Evolutionary conservation across 2,329 filamentous ascomycete genomes (phyloP).

Genomic region (Didymella pinodella): DNA sequence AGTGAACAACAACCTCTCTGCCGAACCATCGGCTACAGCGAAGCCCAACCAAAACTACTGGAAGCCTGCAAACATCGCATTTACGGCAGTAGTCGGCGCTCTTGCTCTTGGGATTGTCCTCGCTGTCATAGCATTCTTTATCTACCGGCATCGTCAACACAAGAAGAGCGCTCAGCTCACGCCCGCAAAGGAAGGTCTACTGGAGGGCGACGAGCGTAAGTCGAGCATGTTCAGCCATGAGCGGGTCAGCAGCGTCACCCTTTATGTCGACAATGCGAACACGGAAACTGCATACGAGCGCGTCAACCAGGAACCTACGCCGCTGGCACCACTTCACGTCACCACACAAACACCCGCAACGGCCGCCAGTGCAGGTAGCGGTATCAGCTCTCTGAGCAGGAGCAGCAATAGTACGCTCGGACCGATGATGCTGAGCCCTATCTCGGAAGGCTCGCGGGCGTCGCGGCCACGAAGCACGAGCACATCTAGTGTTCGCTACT

Average conservation of each 20-base stretch:
- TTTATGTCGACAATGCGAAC: conserved; percentile 40
- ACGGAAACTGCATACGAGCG: conserved; percentile 28
- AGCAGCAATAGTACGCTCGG: conserved; percentile 30
- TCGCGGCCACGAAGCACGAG: conserved; percentile 41
- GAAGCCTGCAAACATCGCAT: conserved; percentile 40
- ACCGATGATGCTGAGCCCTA: conserved; percentile 36
- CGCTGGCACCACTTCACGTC: conserved; percentile 40
- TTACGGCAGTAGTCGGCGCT: conserved; percentile 36
- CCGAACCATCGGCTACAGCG: conserved; percentile 18
- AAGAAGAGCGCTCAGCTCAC: conserved; percentile 34
- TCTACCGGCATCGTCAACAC: conserved; percentile 34
- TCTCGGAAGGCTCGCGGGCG: conserved; percentile 28
- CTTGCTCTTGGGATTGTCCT: conserved; percentile 33
- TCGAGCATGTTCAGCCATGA: conserved; percentile 46
- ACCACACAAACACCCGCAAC: conserved; percentile 29
- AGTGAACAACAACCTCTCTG: conserved; percentile 22
- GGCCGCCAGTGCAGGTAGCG: conserved; percentile 32
- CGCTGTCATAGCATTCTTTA: conserved; percentile 31
- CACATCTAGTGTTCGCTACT: conserved; percentile 41
- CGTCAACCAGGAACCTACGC: conserved; percentile 35
- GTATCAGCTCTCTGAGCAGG: conserved; percentile 31
- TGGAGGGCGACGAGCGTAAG: conserved; percentile 42
- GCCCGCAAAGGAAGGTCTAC: conserved; percentile 37
- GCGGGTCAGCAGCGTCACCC: conserved; percentile 37
- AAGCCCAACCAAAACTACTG: conserved; percentile 30